Percentiles rank a stretch among this genome's conserved stretches.
Evolutionary conservation across 2,329 filamentous ascomycete species (phyloP).

Genomic region (Claviceps cyperi): DNA sequence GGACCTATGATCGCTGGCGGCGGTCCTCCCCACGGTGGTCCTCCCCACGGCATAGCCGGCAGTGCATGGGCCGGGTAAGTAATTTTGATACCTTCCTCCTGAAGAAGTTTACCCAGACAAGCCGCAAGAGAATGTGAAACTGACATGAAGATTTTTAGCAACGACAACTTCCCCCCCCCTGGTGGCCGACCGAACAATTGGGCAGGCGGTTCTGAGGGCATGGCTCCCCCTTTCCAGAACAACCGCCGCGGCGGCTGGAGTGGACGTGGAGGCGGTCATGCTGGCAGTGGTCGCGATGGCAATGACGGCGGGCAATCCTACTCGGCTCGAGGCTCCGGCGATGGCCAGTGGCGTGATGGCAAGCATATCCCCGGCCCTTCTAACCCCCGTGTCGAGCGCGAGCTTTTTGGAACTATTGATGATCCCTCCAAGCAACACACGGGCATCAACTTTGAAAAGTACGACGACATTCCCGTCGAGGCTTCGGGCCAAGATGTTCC

Average conservation of each 20-base stretch:
- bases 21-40: constrained; percentile 10
- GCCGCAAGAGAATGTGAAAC: background rate
- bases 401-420: constrained; percentile 83
- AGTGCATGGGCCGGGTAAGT: constrained; percentile 41
- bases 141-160: background rate
- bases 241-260: constrained; percentile 21
- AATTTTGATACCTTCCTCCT: background rate
- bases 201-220: constrained; percentile 13
- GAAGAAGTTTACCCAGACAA: background rate
- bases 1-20: constrained; percentile 27
- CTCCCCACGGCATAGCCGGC: constrained; percentile 24
- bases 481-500: constrained; percentile 88
- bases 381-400: constrained; percentile 83
- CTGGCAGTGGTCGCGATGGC: constrained; percentile 23
- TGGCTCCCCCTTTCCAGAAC: constrained; percentile 9
- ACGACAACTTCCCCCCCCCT: constrained; percentile 8
- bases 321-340: constrained; percentile 67
- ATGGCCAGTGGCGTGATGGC: constrained; percentile 92
- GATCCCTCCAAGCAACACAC: constrained; percentile 92
- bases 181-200: constrained; percentile 22
- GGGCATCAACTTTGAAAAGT: constrained; percentile 99
- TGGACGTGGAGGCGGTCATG: constrained; percentile 19
- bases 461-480: constrained; percentile 97
- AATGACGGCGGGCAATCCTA: constrained; percentile 36
- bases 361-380: constrained; percentile 85